Conservation (phyloP, 352 stramenopile genomes). For the Phytophthora foliorum region DNA sequence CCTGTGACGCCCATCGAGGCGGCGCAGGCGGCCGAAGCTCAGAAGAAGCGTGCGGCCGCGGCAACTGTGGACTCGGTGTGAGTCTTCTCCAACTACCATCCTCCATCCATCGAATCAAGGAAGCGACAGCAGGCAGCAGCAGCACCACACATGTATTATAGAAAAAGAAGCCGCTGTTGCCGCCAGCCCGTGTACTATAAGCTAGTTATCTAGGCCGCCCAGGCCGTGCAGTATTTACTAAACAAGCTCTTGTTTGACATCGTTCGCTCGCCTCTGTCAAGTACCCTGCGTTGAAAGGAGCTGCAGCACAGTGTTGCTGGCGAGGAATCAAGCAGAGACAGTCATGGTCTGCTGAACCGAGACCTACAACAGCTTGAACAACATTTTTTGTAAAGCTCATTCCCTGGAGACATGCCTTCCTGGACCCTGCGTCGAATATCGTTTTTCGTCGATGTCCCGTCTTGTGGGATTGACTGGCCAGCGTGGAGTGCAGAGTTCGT, state of each 20-base stretch:
- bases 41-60: constrained; percentile 40
- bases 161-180: constrained; percentile 30
- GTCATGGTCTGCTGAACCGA: constrained; percentile 5
- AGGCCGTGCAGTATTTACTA: constrained; percentile 42
- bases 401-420: constrained; percentile 19
- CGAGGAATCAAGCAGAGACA: constrained; percentile 11
- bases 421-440: constrained; percentile 11
- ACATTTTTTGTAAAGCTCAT: constrained; percentile 24
- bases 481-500: constrained; percentile 12
- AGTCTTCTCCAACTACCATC: constrained; percentile 5
- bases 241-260: constrained; percentile 28
- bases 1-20: constrained; percentile 49
- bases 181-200: constrained; percentile 44
- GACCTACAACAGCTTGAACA: constrained; percentile 1
- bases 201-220: constrained; percentile 35
- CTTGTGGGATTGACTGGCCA: constrained; percentile 37
- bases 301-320: constrained; percentile 7
- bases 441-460: constrained; percentile 25
- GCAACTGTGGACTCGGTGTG: constrained; percentile 23
- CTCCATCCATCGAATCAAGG: constrained; percentile 13
- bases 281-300: constrained; percentile 4
- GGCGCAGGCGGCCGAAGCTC: constrained; percentile 37
- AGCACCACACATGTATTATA: constrained; percentile 50
- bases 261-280: constrained; percentile 7
- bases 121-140: constrained; percentile 30